Base-by-base conservation (phyloP, 139 green algal species). In the Eudorina sp. region DNA sequence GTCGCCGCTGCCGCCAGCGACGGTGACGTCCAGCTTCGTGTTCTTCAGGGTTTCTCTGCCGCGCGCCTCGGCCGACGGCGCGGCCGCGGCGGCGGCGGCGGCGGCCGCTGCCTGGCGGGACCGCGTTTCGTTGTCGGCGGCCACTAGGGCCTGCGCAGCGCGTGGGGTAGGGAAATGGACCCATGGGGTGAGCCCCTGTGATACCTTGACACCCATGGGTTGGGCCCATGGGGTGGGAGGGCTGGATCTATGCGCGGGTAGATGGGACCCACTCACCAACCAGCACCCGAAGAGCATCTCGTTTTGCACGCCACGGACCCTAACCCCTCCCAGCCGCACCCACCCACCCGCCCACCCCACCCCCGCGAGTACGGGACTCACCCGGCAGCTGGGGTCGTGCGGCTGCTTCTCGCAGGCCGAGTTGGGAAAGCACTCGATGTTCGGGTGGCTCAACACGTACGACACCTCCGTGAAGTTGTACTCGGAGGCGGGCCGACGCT, bases 401-500 rank as follows among this genome's bases (percentile, higher is more conserved):
- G 53, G 78, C 78, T 55, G 62, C 40, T 60, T 58, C 2, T 40
- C 43, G 62, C 80, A 86, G 31, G 60, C 41, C 29, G 60, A 60
- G 80, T 86, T 86, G 80, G 80, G 80, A 60, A 86, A 86, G 80
- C 80, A 86, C 8, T 18, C 21, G 29, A 45, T 60, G 7, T 68
- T 48, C 1, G 80, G 80, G 60, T 76, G 11, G 19, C 80, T 62
- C 27, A 86, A 60, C 80, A 86, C 80, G 80, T 86, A 86, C 60
- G 80, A 86, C 41, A 76, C 80, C 43, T 62, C 60, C 7, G 60
- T 86, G 60, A 86, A 76, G 58, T 86, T 86, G 80, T 66, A 86
- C 60, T 64, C 41, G 1, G 80, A 85, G 27, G 41, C 4, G 4
- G 78, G 80, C 27, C 60, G 60, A 9, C 80, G 80, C 1, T 41